phyloP scores from a whole-genome alignment of 2,329 filamentous ascomycete genomes.

The Fusarium buxicola region DNA sequence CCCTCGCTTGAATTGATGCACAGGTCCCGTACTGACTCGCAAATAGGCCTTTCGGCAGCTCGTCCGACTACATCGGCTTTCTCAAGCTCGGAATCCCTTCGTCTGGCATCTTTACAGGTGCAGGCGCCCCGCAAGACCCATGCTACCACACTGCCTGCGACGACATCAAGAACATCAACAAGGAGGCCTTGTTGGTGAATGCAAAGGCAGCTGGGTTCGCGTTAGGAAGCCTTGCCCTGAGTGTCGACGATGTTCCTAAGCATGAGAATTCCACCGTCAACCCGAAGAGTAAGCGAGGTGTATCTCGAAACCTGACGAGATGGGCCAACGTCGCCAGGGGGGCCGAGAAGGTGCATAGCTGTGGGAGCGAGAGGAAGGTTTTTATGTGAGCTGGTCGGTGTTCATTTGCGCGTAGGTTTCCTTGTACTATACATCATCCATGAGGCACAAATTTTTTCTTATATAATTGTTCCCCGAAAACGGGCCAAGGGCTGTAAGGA shows the following conservation, averaged over 20 bases:
- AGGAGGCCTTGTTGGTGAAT: slow-evolving; percentile 51
- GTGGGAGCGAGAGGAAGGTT: slow-evolving; percentile 11
- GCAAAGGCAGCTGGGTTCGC: slow-evolving; percentile 61
- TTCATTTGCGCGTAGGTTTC: not conserved
- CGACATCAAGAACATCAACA: slow-evolving; percentile 53
- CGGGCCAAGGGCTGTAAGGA: not conserved
- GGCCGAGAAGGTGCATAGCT: slow-evolving; percentile 24
- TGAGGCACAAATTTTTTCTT: too few species aligned
- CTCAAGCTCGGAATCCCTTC: slow-evolving; percentile 53
- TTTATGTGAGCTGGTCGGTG: not conserved
- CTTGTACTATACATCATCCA: not conserved
- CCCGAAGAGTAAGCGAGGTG: slow-evolving; percentile 13
- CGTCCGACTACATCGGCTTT: slow-evolving; percentile 55
- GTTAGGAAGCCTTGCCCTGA: slow-evolving; percentile 56
- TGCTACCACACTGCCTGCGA: slow-evolving; percentile 56
- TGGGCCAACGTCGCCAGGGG: slow-evolving; percentile 25
- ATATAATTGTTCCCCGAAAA: too few species aligned
- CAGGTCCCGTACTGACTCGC: not conserved
- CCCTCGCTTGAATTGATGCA: too few species aligned
- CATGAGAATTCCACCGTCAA: slow-evolving; percentile 19
- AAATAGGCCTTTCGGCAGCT: slow-evolving; percentile 49
- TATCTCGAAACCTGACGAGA: slow-evolving; percentile 15
- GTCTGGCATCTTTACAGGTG: slow-evolving; percentile 55
- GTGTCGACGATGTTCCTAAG: slow-evolving; percentile 46
- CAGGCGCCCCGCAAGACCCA: slow-evolving; percentile 47